Percentiles rank a stretch among this genome's conserved stretches.
Evolutionary conservation across 2,329 filamentous ascomycete species (phyloP).

Genomic region (Trichoderma sp.): DNA sequence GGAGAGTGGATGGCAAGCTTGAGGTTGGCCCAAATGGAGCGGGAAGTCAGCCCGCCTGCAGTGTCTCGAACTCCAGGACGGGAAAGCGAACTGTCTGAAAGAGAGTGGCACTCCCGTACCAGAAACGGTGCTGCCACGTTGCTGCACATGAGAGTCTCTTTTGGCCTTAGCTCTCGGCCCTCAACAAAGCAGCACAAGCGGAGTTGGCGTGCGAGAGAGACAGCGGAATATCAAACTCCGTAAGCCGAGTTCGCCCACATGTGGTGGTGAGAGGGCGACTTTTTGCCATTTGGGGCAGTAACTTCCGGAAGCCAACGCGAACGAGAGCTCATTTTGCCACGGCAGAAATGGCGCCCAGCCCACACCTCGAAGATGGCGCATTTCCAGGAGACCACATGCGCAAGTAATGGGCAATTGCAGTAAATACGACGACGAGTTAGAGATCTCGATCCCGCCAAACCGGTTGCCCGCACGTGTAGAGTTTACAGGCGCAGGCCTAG

Average conservation of each 20-base stretch:
- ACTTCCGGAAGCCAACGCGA: neutral
- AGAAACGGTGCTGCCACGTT: constrained; percentile 13
- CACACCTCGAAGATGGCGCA: constrained; percentile 12
- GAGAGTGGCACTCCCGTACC: neutral
- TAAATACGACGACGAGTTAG: constrained; percentile 7
- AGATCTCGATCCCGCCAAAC: constrained; percentile 26
- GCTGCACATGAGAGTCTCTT: neutral
- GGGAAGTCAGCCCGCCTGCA: neutral
- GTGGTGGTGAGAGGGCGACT: neutral
- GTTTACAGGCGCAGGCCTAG: neutral
- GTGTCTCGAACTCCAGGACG: constrained; percentile 12
- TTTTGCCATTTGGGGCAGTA: neutral
- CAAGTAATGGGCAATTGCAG: constrained; percentile 15
- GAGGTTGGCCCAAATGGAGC: neutral
- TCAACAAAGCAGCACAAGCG: neutral
- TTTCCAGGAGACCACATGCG: constrained; percentile 7
- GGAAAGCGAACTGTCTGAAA: neutral
- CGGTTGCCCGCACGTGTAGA: constrained; percentile 14
- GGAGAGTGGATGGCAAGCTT: neutral
- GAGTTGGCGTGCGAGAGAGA: neutral
- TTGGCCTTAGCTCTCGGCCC: neutral
- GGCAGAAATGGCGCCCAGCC: neutral
- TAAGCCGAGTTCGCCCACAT: neutral
- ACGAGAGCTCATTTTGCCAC: neutral
- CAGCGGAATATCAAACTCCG: neutral